Evolutionary conservation across 441 rosid genomes (phyloP).

Genomic region (Pelargonium cotyledonis): DNA sequence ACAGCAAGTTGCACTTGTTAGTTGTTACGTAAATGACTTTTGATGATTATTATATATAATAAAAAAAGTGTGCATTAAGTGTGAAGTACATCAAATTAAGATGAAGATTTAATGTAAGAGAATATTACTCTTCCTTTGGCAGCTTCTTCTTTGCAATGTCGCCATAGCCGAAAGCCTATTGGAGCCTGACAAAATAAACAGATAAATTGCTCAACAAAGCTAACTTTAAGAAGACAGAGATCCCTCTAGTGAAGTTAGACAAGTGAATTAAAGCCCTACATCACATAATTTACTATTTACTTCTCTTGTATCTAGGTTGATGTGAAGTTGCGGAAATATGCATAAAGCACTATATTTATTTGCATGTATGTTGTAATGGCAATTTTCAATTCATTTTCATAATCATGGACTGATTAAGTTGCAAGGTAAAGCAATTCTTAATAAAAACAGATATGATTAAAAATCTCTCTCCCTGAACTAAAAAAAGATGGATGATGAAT

Average conservation of each 20-base stretch:
- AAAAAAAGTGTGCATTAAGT: background rate
- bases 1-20: slow-evolving; percentile 10
- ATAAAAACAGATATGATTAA: too few relatives aligned
- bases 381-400: too few relatives aligned
- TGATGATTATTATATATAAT: background rate
- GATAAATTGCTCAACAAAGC: background rate
- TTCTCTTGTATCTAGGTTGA: too few relatives aligned
- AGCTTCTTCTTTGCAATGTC: slow-evolving; percentile 45
- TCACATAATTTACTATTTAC: too few relatives aligned
- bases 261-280: background rate
- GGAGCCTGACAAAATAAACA: slow-evolving; percentile 55
- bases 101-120: background rate
- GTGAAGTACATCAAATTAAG: background rate
- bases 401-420: too few relatives aligned
- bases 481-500: too few relatives aligned
- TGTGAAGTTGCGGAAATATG: too few relatives aligned
- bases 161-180: slow-evolving; percentile 63
- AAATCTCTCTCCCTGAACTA: too few relatives aligned
- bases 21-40: background rate
- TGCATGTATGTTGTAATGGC: too few relatives aligned
- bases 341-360: too few relatives aligned
- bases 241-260: background rate
- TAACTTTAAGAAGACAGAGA: background rate
- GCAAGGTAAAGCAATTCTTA: too few relatives aligned
- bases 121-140: slow-evolving; percentile 57